Evolutionary conservation across 1,284 basidiomycete species (phyloP).

Genomic region (Taiwanofungus camphoratus): DNA sequence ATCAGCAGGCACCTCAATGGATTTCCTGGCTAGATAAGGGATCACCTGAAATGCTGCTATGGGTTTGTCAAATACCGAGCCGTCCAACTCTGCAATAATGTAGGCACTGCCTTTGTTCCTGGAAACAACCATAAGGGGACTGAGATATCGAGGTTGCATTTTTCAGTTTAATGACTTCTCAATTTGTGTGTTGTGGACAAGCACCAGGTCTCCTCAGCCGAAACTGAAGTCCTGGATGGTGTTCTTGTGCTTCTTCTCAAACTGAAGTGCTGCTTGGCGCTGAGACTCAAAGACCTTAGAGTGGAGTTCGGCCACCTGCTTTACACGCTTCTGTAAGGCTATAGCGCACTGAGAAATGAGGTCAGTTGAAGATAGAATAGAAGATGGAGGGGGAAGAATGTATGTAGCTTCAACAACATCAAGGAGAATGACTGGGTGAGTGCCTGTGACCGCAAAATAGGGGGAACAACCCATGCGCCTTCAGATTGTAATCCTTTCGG

Average conservation of each 20-base stretch:
- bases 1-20: constrained; percentile 2
- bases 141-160: constrained; percentile 23
- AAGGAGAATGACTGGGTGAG: constrained; percentile 34
- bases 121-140: constrained; percentile 27
- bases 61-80: constrained; percentile 17
- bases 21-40: constrained; percentile 19
- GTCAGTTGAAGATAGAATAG: constrained; percentile 20
- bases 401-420: too few species aligned
- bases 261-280: constrained; percentile 15
- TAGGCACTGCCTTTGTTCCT: constrained; percentile 26
- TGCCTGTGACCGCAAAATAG: too few species aligned
- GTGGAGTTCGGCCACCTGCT: constrained; percentile 7
- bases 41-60: constrained; percentile 28
- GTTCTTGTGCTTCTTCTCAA: constrained; percentile 19
- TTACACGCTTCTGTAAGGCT: constrained; percentile 23
- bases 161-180: constrained; percentile 24
- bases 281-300: constrained; percentile 19
- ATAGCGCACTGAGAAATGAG: constrained; percentile 20
- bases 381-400: constrained; percentile 19
- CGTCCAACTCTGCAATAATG: constrained; percentile 26
- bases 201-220: constrained; percentile 26
- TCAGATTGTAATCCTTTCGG: too few species aligned
- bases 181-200: constrained; percentile 30
- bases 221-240: constrained; percentile 30
- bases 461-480: too few species aligned